These are phyloP conservation scores for Pelargonium cotyledonis DNA, from an alignment of 441 rosid genomes.

Conservation along the genomic window DNA sequence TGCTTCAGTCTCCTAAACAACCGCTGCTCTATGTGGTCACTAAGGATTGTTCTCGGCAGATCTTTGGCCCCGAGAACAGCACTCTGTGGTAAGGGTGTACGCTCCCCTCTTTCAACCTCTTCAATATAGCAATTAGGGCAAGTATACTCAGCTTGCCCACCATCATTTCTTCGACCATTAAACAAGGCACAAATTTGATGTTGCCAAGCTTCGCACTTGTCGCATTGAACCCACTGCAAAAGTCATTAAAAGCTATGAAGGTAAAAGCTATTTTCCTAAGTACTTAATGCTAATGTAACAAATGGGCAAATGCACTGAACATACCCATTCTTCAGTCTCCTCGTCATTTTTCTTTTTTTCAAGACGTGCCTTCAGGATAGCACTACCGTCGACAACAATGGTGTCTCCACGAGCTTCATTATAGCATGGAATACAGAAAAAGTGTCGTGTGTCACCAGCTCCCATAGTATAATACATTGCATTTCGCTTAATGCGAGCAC, in stretches of 20 bases:
- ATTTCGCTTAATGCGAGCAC: constrained; percentile 96
- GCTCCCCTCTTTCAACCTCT: constrained; percentile 89
- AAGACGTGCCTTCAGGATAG: constrained; percentile 72
- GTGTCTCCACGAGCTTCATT: constrained; percentile 93
- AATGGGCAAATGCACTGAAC: constrained; percentile 16
- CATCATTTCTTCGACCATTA: constrained; percentile 97
- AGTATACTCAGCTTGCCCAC: constrained; percentile 99
- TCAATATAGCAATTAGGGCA: constrained; percentile 94
- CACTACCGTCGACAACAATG: constrained; percentile 64
- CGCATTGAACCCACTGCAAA: constrained; percentile 99
- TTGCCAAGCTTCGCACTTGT: constrained; percentile 99
- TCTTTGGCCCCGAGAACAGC: constrained; percentile 99
- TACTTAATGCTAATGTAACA: constrained; percentile 13
- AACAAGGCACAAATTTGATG: constrained; percentile 98
- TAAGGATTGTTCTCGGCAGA: constrained; percentile 89
- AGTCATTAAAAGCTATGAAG: constrained; percentile 12
- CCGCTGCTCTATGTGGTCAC: constrained; percentile 96
- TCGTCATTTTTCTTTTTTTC: constrained; percentile 99
- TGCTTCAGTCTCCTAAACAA: constrained; percentile 67
- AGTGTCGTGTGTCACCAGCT: constrained; percentile 93
- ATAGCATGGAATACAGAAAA: constrained; percentile 86
- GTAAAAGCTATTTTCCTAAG: constrained; percentile 4
- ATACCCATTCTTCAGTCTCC: constrained; percentile 99
- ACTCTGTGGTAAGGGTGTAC: constrained; percentile 90
- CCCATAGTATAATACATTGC: constrained; percentile 95